Base-by-base conservation (phyloP, 768 basidiomycete species). In the Agaricus blazei region DNA sequence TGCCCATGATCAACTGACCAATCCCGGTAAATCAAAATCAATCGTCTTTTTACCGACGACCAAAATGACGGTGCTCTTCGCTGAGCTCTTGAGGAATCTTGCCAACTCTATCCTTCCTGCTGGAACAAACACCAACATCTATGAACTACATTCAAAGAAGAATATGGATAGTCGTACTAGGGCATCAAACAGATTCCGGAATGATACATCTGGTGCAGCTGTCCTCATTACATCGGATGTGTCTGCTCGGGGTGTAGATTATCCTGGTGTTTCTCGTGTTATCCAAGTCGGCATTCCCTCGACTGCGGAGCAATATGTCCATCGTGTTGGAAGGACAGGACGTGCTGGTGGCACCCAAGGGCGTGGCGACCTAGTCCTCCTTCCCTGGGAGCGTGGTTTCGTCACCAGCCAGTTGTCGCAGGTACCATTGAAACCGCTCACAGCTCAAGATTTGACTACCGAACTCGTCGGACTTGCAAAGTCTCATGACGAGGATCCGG, bases 271-370 rank as follows among this genome's bases (percentile, higher is more conserved):
- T 23, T 91, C 90, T 0, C 84, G 93, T 38, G 88, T 95, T 58
- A 88, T 98, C 60, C 97, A 98, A 67, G 75, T 99, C 49, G 94
- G 96, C 49, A 75, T 89, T 6, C 94, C 96, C 2, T 66, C 71
- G 5, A 75, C 70, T 1, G 69, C 80, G 9, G 87, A 92, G 23
- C 80, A 85, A 60, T 96, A 97, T 66, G 75, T 93, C 48, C 91
- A 94, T 61, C 87, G 94, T 55, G 82, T 96, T 43, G 89, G 90
- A 3, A 80, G 93, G 52, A 92, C 93, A 0, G 92, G 90, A 23
- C 83, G 93, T 60, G 88, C 82, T 2, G 75, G 77, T 7, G 19
- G 19, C 19, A 67, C 65, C 9, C 74, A 75, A 14, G 87, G 86
- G 3, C 80, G 88, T 51, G 90, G 89, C 2, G 93, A 97, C 68